A percentile compares a stretch with the other conserved stretches of the same genome.
Evolutionary conservation across 441 rosid species (phyloP).

Genomic region (Macaranga tanarius): DNA sequence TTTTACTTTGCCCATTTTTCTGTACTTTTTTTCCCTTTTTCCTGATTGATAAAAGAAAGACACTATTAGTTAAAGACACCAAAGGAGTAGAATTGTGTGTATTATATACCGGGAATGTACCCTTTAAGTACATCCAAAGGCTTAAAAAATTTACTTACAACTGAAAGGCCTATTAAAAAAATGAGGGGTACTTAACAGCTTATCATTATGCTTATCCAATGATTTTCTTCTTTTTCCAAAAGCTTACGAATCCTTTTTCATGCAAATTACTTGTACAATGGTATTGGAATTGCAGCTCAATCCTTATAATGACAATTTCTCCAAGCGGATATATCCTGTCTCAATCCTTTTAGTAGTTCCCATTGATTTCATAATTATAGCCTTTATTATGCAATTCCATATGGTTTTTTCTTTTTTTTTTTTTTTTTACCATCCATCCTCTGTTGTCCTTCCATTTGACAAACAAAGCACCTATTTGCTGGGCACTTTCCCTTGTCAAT

Average conservation of each 20-base stretch:
- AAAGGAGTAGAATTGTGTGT: background rate
- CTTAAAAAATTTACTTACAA: background rate
- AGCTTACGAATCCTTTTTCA: background rate
- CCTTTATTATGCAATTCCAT: background rate
- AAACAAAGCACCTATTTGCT: background rate
- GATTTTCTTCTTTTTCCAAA: background rate
- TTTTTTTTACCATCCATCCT: background rate
- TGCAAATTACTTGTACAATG: background rate
- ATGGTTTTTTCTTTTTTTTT: background rate
- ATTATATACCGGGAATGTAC: background rate
- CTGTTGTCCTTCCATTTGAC: background rate
- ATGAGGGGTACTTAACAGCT: background rate
- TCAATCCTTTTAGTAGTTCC: background rate
- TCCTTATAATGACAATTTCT: background rate
- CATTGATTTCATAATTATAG: background rate
- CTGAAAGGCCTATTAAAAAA: background rate
- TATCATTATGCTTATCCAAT: background rate
- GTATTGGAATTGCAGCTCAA: background rate
- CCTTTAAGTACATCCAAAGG: background rate
- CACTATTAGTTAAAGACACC: background rate
- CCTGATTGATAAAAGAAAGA: background rate
- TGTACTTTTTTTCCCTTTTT: background rate
- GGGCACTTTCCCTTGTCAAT: background rate
- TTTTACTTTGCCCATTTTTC: conserved; percentile 21
- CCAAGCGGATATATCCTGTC: background rate